These are phyloP conservation scores for Salix purpurea DNA, from an alignment of 345 rosid species.

Conservation along the genomic window DNA sequence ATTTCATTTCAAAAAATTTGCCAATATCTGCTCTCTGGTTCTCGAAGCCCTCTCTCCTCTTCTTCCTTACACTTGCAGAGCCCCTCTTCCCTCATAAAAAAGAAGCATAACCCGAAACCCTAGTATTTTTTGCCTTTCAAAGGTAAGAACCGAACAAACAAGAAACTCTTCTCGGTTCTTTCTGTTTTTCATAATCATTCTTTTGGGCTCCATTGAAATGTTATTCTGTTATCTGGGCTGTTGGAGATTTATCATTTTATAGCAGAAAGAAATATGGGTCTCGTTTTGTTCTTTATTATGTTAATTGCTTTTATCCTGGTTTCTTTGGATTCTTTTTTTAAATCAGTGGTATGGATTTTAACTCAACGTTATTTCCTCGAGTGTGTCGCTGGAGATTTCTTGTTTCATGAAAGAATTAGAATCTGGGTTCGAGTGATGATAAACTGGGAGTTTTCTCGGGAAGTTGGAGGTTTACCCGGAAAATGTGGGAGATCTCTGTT, in stretches of 20 bases:
- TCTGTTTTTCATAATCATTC: not conserved
- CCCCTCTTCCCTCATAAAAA: not conserved
- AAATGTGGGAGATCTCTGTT: not conserved
- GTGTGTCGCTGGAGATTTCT: not conserved
- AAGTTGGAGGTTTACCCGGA: not conserved
- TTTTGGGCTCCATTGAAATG: not conserved
- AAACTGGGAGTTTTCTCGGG: not conserved
- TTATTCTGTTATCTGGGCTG: not conserved
- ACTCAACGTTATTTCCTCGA: not conserved
- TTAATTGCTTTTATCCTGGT: not conserved
- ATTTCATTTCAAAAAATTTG: too few species aligned
- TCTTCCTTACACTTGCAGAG: too few species aligned
- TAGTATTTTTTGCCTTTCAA: not conserved
- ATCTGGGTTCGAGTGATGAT: not conserved
- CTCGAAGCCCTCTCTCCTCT: too few species aligned
- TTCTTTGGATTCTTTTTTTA: not conserved
- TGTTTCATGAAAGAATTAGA: not conserved
- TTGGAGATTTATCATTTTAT: too few species aligned
- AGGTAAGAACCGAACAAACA: not conserved
- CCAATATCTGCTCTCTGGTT: too few species aligned
- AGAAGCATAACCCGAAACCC: not conserved
- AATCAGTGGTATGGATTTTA: not conserved
- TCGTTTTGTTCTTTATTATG: not conserved
- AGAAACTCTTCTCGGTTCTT: not conserved
- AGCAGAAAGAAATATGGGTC: not conserved